phyloP scores from a whole-genome alignment of 2,329 filamentous ascomycete species.

The Podosphaera fusca region DNA sequence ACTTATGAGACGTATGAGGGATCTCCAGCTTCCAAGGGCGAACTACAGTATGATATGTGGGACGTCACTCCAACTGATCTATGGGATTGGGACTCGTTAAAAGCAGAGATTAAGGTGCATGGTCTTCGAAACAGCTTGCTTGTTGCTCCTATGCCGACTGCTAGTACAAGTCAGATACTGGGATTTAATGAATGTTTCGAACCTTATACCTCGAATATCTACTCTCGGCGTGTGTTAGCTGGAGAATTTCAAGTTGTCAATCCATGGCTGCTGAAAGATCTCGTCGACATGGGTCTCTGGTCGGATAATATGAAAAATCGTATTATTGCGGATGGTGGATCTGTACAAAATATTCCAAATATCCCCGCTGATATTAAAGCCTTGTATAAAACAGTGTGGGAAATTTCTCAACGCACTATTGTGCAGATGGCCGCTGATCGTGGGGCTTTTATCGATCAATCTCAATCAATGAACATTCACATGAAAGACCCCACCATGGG shows the following conservation, averaged over 20 bases:
- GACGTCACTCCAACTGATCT: conserved; percentile 77
- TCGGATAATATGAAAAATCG: conserved; percentile 99
- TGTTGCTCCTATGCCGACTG: conserved; percentile 92
- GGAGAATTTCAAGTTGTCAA: conserved; percentile 99
- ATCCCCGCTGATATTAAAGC: conserved; percentile 90
- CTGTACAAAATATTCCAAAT: conserved; percentile 89
- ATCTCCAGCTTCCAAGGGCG: conserved; percentile 80
- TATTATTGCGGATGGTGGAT: conserved; percentile 91
- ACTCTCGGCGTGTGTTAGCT: conserved; percentile 89
- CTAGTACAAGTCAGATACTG: conserved; percentile 89
- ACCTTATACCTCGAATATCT: conserved; percentile 99
- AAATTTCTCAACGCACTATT: conserved; percentile 87
- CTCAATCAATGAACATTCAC: conserved; percentile 97
- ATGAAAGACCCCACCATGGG: conserved; percentile 99
- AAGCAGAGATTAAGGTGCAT: conserved; percentile 75
- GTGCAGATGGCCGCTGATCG: conserved; percentile 97
- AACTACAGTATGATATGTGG: conserved; percentile 99
- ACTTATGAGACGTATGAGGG: conserved; percentile 80
- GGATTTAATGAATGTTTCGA: conserved; percentile 99
- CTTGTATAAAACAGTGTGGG: conserved; percentile 99
- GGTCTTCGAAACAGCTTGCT: conserved; percentile 91
- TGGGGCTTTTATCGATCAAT: conserved; percentile 97
- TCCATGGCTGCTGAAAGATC: conserved; percentile 92
- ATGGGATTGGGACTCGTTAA: conserved; percentile 85
- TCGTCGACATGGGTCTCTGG: conserved; percentile 95